Conservation (phyloP, 2,329 filamentous ascomycete genomes). For the Rhynchosporium secalis region DNA sequence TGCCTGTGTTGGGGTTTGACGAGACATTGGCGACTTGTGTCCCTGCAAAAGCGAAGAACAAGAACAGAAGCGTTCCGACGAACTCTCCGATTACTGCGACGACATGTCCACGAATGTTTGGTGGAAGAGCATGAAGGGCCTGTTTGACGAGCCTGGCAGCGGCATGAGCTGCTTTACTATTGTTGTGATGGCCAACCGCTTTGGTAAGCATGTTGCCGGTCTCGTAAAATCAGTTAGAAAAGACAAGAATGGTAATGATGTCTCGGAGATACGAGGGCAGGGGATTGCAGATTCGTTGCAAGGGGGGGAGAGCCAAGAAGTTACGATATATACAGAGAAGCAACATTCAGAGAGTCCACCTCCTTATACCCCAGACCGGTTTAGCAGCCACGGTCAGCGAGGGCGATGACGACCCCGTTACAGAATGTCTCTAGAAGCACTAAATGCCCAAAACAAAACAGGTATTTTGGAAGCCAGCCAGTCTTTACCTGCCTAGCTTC, state of each 20-base stretch:
- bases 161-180: background rate
- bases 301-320: background rate
- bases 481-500: background rate
- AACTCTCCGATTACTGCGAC: slow-evolving; percentile 37
- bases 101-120: slow-evolving; percentile 26
- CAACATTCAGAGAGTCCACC: background rate
- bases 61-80: slow-evolving; percentile 41
- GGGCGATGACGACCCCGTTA: background rate
- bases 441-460: background rate
- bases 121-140: background rate
- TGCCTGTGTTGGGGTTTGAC: slow-evolving; percentile 15
- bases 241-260: background rate
- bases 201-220: background rate
- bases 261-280: background rate
- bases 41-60: slow-evolving; percentile 41
- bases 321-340: background rate
- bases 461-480: background rate
- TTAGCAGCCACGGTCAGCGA: background rate
- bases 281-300: background rate
- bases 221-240: background rate
- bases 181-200: slow-evolving; percentile 5
- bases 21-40: slow-evolving; percentile 34
- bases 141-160: slow-evolving; percentile 3
- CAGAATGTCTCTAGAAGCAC: background rate
- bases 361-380: background rate